Evolutionary conservation across 345 rosid genomes (phyloP), one percentile per base, ranked within the genome.

Genomic region (Carallia pectinifolia): DNA sequence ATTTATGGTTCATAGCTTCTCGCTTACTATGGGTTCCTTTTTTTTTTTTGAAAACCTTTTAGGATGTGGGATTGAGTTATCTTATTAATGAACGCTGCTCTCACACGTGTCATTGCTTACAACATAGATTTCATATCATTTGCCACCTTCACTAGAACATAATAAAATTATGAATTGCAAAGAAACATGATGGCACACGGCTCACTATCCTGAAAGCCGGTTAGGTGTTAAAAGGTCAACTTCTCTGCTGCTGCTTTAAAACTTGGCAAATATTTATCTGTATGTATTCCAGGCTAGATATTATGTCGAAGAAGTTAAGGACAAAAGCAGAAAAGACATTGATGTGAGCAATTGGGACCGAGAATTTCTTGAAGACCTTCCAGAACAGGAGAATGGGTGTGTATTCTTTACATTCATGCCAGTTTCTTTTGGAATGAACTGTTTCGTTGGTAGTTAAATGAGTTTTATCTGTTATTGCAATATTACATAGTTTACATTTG

Each of bases 371-470:
- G 84, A 83, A 67, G 96, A 91, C 67, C 85, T 92, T 86, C 99
- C 99, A 34, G 85, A 81, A 74, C 99, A 96, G 72, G 72, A 81
- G 80, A 96, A 96, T 73, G 96, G 98, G 99, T 96, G 47, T 1
- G 85, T 77, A 68, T 53, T 65, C 56, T 13, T 15, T 17, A 36
- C 30, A 36, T 13, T 54, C 31, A 17, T 68, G 33, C 50, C 50
- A 44, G 50, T 44, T 40, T 44, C 50, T 44, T 44, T 44, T 44
- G 50, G 50, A 44, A 44, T 15, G 13, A 44, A 12, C 50, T 44
- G 50, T 44, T 44, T 12, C 15, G 12, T 27, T 56, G 16, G 16
- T 10, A 27, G 60, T 56, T 27, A 4, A 56, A 13, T 30, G 15
- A 30, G 29, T 56, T 30, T 29, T 29, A 19, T 56, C 34, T 56